A percentile compares a stretch with the other conserved stretches of the same genome.
phyloP scores from a whole-genome alignment of 768 basidiomycete genomes.

The Cyclocybe aegerita region DNA sequence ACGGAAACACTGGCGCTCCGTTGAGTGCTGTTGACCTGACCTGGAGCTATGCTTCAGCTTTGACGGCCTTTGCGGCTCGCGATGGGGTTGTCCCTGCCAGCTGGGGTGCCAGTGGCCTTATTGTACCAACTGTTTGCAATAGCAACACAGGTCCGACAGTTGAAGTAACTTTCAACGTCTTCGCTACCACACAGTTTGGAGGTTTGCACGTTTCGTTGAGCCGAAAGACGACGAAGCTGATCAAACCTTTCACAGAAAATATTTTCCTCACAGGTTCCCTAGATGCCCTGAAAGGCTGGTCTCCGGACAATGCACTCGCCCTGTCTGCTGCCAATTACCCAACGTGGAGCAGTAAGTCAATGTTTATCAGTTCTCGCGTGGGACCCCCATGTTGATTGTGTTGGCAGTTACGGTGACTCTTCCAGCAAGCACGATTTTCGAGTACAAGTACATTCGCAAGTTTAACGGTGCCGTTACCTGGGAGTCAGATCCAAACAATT shows the following conservation, averaged over 20 bases:
- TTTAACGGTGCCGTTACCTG: conserved; percentile 57
- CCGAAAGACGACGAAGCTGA: background rate
- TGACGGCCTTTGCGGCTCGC: conserved; percentile 59
- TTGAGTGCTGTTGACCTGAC: conserved; percentile 67
- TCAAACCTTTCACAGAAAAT: conserved; percentile 45
- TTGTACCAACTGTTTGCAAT: conserved; percentile 45
- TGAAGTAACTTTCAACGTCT: conserved; percentile 63
- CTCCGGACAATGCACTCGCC: conserved; percentile 50
- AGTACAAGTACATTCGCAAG: conserved; percentile 76
- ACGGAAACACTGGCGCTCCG: conserved; percentile 45
- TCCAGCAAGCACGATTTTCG: conserved; percentile 48
- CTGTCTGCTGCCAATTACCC: conserved; percentile 61
- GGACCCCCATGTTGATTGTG: background rate
- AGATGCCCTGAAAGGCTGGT: conserved; percentile 59
- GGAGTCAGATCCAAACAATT: conserved; percentile 67
- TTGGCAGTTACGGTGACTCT: conserved; percentile 58
- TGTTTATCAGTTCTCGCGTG: background rate
- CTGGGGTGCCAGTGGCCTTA: conserved; percentile 67
- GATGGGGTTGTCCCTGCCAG: conserved; percentile 43
- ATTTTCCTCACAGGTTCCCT: conserved; percentile 68
- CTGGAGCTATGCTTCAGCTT: conserved; percentile 73
- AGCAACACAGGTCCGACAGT: conserved; percentile 32
- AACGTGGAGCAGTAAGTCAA: conserved; percentile 62
- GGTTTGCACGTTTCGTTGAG: conserved; percentile 35
- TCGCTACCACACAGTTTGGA: conserved; percentile 57